phyloP scores from a whole-genome alignment of 2,329 filamentous ascomycete species.

The Sclerotinia nivalis region DNA sequence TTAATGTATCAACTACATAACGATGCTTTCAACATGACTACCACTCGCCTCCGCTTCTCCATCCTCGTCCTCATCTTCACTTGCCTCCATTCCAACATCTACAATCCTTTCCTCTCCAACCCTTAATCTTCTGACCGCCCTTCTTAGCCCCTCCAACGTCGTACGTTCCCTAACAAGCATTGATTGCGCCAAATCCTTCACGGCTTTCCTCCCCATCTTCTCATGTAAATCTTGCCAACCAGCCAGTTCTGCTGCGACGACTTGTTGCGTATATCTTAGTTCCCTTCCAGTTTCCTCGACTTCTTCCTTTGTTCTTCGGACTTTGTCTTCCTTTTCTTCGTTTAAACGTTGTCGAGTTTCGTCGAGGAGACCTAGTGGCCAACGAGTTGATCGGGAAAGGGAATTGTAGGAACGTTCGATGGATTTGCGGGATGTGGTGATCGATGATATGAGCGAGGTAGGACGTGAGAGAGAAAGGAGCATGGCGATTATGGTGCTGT shows the following conservation, averaged over 20 bases:
- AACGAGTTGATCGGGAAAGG: conserved; percentile 71
- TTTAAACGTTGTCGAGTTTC: conserved; percentile 81
- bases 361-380: conserved; percentile 80
- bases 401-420: conserved; percentile 78
- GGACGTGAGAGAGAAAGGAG: conserved; percentile 78
- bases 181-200: conserved; percentile 72
- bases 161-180: conserved; percentile 81
- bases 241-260: conserved; percentile 86
- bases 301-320: conserved; percentile 68
- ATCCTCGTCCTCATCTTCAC: not conserved
- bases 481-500: conserved; percentile 80
- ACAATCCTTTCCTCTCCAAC: conserved; percentile 6
- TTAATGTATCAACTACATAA: conserved; percentile 8
- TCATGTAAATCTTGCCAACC: conserved; percentile 92
- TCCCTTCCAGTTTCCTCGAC: conserved; percentile 75
- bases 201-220: conserved; percentile 69
- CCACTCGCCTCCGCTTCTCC: conserved; percentile 4
- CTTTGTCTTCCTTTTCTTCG: conserved; percentile 81
- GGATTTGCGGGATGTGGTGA: conserved; percentile 70
- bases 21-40: conserved; percentile 9
- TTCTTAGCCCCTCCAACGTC: conserved; percentile 74
- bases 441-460: conserved; percentile 72
- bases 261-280: conserved; percentile 87
- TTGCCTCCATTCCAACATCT: not conserved
- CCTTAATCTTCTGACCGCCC: conserved; percentile 63